Evolutionary conservation across 768 basidiomycete species (phyloP).

Genomic region (Pleurotus sapidus): DNA sequence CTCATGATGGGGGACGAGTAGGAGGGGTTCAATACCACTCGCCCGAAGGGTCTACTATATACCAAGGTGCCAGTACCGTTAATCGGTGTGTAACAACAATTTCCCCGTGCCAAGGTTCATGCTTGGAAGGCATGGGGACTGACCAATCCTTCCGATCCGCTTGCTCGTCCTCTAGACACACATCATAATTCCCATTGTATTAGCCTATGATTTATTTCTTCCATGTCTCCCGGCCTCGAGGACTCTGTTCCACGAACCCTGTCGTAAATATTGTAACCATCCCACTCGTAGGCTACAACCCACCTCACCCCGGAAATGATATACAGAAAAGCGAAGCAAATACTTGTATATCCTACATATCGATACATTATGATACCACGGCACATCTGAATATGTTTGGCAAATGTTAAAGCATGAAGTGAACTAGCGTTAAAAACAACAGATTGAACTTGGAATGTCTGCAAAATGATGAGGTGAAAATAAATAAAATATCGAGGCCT

Average conservation of each 20-base stretch:
- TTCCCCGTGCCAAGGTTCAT: background rate
- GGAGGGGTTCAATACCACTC: background rate
- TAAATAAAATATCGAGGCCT: background rate
- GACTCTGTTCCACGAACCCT: too few relatives aligned
- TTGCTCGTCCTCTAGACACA: background rate
- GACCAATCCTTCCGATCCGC: background rate
- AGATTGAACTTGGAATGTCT: background rate
- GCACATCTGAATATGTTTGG: too few relatives aligned
- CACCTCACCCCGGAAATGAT: too few relatives aligned
- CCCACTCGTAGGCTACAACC: too few relatives aligned
- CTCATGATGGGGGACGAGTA: background rate
- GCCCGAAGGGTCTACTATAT: background rate
- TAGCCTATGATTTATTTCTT: background rate
- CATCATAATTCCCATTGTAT: background rate
- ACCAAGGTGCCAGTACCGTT: background rate
- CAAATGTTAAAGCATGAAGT: background rate
- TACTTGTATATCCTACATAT: background rate
- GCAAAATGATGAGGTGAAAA: background rate
- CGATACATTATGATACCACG: background rate
- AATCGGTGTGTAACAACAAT: background rate
- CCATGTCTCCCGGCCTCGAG: too few relatives aligned
- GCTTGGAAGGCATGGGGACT: background rate
- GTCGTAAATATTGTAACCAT: too few relatives aligned
- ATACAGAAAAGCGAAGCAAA: too few relatives aligned
- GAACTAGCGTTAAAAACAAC: background rate